Base-by-base conservation (phyloP, 768 basidiomycete species). In the Fomitopsis pulvina region DNA sequence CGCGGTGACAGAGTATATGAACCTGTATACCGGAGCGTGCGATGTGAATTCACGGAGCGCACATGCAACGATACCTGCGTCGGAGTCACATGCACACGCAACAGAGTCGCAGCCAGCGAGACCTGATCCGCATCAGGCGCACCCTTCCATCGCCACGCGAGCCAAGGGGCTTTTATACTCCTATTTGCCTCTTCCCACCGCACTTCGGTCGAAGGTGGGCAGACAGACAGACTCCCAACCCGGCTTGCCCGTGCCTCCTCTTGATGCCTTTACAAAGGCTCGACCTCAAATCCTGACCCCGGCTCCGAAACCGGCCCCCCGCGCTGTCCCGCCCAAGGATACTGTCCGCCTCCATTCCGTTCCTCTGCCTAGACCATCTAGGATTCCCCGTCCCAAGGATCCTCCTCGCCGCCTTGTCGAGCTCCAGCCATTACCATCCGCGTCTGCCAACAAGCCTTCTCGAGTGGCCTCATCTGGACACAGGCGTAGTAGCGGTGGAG, bases 401-500 rank as follows among this genome's bases (percentile, higher is more conserved):
- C 61, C 68, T 18, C 67, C 70, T 44, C 68, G 68, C 57, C 68
- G 80, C 40, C 58, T 85, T 10, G 78, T 84, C 2, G 73, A 85
- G 43, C 67, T 87, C 30, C 64, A 71, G 21, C 75, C 78, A 44
- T 71, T 68, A 21, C 67, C 74, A 12, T 63, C 71, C 6, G 66
- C 71, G 14, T 63, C 65, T 2, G 59, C 59, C 16, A 54, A 57
- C 16, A 52, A 56, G 37, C 45, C 59, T 20, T 54, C 51, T n/a
- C 53, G 57, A n/a, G 18, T 52, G 1, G 57, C 58, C 24, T 49
- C 53, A 9, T 53, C 60, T 1, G 54, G 62, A 21, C 69, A 68
- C n/a, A 68, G 86, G 50, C 70, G 81, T 58, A 80, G 77, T 51
- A 86, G 87, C 57, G 78, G 77, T 12, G 73, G 75, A 45, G 87